These are phyloP conservation scores for Saturnispora silvae DNA, from an alignment of 805 yeast species.

Conservation along the genomic window DNA sequence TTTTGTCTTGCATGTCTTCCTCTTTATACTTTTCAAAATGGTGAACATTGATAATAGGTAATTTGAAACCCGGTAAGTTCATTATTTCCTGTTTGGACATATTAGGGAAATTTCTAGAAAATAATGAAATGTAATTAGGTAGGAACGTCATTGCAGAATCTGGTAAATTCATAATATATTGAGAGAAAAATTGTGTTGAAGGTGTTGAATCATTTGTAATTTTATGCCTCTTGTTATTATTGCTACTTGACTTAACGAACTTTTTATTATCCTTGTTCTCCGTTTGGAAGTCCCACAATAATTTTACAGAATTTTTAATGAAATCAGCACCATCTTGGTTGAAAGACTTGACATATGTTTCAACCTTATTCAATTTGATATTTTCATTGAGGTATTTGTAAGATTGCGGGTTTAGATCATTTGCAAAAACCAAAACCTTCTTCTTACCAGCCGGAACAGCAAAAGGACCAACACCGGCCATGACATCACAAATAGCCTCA, in stretches of 20 bases:
- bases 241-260: slow-evolving; percentile 26
- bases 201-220: slow-evolving; percentile 8
- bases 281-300: slow-evolving; percentile 38
- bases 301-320: slow-evolving; percentile 48
- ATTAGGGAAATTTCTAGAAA: slow-evolving; percentile 30
- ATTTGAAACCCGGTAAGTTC: slow-evolving; percentile 35
- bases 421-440: slow-evolving; percentile 71
- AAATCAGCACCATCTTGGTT: slow-evolving; percentile 80
- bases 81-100: slow-evolving; percentile 27
- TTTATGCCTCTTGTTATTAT: slow-evolving; percentile 9
- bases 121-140: slow-evolving; percentile 68
- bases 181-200: slow-evolving; percentile 49
- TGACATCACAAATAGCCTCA: slow-evolving; percentile 83
- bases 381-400: slow-evolving; percentile 60
- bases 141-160: slow-evolving; percentile 82
- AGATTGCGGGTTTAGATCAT: slow-evolving; percentile 87
- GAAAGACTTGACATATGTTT: slow-evolving; percentile 44
- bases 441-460: slow-evolving; percentile 92
- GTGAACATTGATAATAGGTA: slow-evolving; percentile 78
- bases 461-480: slow-evolving; percentile 99
- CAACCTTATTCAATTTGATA: slow-evolving; percentile 52
- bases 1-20: slow-evolving; percentile 50
- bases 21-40: slow-evolving; percentile 87
- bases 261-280: slow-evolving; percentile 25
- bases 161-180: slow-evolving; percentile 93